Evolutionary conservation across 257 asterid species (phyloP).

Genomic region (Gardenia jasminoides): DNA sequence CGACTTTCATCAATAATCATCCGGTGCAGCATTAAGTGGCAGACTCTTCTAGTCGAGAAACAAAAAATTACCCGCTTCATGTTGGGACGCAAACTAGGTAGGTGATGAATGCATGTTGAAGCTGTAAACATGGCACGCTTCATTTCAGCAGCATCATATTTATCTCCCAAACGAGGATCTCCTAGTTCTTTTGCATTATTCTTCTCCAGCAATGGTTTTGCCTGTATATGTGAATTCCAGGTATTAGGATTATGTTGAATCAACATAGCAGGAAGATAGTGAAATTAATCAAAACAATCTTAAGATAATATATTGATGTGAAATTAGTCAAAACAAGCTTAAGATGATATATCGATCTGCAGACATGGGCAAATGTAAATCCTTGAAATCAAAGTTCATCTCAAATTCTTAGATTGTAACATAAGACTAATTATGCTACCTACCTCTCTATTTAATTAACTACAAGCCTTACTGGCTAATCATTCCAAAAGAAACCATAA

Average conservation of each 20-base stretch:
- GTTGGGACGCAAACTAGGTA: conserved; percentile 77
- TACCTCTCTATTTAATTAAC: background rate
- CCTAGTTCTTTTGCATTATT: conserved; percentile 59
- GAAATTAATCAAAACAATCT: background rate
- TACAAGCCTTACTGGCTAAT: background rate
- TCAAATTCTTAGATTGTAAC: background rate
- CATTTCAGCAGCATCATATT: conserved; percentile 56
- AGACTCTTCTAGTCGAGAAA: background rate
- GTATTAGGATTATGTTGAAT: background rate
- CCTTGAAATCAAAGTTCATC: background rate
- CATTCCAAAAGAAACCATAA: background rate
- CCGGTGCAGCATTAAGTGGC: background rate
- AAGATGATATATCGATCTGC: background rate
- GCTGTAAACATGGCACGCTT: conserved; percentile 74
- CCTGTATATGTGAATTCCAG: conserved; percentile 35
- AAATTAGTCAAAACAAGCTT: no score
- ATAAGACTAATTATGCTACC: background rate
- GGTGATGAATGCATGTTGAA: conserved; percentile 78
- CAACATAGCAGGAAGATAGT: background rate
- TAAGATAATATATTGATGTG: background rate
- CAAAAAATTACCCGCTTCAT: conserved; percentile 61
- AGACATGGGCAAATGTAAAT: background rate
- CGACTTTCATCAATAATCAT: background rate
- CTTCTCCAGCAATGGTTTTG: conserved; percentile 79
- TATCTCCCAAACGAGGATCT: conserved; percentile 68